These are phyloP conservation scores for Chrysophaeum taylorii DNA, from an alignment of 352 stramenopile species.

Conservation along the genomic window DNA sequence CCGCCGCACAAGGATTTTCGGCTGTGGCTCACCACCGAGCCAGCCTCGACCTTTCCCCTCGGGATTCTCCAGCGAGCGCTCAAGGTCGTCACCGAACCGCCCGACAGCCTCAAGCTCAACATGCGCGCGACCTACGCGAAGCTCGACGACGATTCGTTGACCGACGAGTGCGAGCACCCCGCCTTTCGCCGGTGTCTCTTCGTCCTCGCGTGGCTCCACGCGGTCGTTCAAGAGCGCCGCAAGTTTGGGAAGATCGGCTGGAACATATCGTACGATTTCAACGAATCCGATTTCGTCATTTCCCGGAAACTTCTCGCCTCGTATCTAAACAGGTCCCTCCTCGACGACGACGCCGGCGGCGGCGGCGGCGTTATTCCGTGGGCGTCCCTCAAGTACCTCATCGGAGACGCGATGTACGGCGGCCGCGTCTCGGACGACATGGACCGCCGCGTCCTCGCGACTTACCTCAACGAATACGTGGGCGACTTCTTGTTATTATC, in stretches of 20 bases:
- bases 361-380: slow-evolving; percentile 74
- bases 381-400: slow-evolving; percentile 81
- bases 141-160: slow-evolving; percentile 66
- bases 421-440: slow-evolving; percentile 88
- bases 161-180: slow-evolving; percentile 80
- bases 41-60: slow-evolving; percentile 82
- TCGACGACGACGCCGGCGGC: slow-evolving; percentile 72
- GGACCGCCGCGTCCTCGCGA: slow-evolving; percentile 82
- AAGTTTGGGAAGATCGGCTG: slow-evolving; percentile 94
- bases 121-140: slow-evolving; percentile 83
- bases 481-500: slow-evolving; percentile 88
- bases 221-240: slow-evolving; percentile 80
- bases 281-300: slow-evolving; percentile 89
- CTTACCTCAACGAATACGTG: slow-evolving; percentile 79
- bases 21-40: slow-evolving; percentile 86
- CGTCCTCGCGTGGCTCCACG: slow-evolving; percentile 85
- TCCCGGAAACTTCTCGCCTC: slow-evolving; percentile 72
- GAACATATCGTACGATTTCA: slow-evolving; percentile 94
- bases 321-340: slow-evolving; percentile 82
- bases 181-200: slow-evolving; percentile 84
- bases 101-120: slow-evolving; percentile 88
- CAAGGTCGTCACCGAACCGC: slow-evolving; percentile 88
- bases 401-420: slow-evolving; percentile 92
- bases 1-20: slow-evolving; percentile 77
- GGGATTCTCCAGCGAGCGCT: slow-evolving; percentile 83